Evolutionary conservation across 1,284 basidiomycete genomes (phyloP), one percentile per base, ranked within the genome.

Genomic region (Malassezia arunalokei): DNA sequence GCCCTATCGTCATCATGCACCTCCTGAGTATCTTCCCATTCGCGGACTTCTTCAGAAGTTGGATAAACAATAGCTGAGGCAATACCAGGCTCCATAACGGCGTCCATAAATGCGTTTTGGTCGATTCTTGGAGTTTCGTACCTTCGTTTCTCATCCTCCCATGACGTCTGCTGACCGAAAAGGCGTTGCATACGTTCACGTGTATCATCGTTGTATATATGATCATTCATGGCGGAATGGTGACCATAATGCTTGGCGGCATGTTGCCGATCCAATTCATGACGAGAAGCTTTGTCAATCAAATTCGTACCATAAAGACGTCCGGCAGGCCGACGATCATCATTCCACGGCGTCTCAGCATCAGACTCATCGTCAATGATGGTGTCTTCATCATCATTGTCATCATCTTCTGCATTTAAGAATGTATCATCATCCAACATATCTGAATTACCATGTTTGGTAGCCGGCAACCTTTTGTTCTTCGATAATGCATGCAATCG

Each of bases 301-400:
- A 72, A 56, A 44, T 60, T 69, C 58, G 65, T 67, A 35, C 69
- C 69, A 40, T 63, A 72, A 43, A 72, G 49, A 27, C 60, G 66
- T 2, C 69, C 69, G 1, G 65, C 68, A 0, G 69, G 68, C 39
- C 66, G 63, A 27, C 47, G 49, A 20, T 71, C 60, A 32, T 68
- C 64, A 24, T 58, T 46, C 67, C 67, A 68, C n/a, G 61, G 56
- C 41, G 54, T 54, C 32, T 67, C 65, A 35, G 49, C 43, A 30
- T 56, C 56, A 24, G 49, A 31, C 29, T 66, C 65, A 31, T 64
- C 63, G 43, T 57, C 63, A 20, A 54, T 53, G 8, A 55, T 41
- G 11, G 56, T 58, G 15, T 58, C 58, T 3, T 62, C 62, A 11
- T 52, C 49, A 64, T n/a, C 30, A 40, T 0, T 57, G 56, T 32